Evolutionary conservation across 352 stramenopile genomes (phyloP).

Genomic region (Phytophthora melonis): DNA sequence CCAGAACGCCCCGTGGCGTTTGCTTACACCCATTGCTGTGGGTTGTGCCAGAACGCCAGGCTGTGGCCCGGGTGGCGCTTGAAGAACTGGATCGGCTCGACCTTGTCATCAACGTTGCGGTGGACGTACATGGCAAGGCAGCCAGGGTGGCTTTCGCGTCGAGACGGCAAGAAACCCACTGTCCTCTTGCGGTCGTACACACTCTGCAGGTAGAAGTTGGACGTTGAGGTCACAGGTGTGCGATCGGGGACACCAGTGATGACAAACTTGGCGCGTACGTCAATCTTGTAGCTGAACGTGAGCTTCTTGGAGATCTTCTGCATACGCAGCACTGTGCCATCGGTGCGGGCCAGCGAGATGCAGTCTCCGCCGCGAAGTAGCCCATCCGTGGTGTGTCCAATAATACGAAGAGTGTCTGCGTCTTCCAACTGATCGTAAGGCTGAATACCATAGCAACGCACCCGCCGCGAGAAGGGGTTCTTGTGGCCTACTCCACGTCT

Average conservation of each 20-base stretch:
- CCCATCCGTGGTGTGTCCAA: slow-evolving; percentile 65
- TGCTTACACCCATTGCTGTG: slow-evolving; percentile 38
- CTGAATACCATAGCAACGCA: slow-evolving; percentile 51
- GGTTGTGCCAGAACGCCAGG: slow-evolving; percentile 23
- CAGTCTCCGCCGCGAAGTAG: slow-evolving; percentile 65
- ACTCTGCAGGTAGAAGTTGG: slow-evolving; percentile 78
- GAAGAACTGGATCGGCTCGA: slow-evolving; percentile 75
- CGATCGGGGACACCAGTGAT: slow-evolving; percentile 70
- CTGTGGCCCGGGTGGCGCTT: slow-evolving; percentile 43
- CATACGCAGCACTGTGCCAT: slow-evolving; percentile 66
- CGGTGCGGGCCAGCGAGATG: slow-evolving; percentile 64
- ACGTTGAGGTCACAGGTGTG: slow-evolving; percentile 65
- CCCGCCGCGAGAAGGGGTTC: slow-evolving; percentile 65
- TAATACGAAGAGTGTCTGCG: slow-evolving; percentile 63
- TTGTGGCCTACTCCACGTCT: slow-evolving; percentile 33
- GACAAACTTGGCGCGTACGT: slow-evolving; percentile 73
- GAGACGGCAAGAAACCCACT: slow-evolving; percentile 64
- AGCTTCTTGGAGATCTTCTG: slow-evolving; percentile 75
- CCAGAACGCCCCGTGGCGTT: background rate
- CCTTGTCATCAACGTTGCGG: slow-evolving; percentile 60
- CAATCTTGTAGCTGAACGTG: slow-evolving; percentile 71
- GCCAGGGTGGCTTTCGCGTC: slow-evolving; percentile 43
- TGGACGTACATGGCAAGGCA: slow-evolving; percentile 70
- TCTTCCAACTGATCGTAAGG: slow-evolving; percentile 45
- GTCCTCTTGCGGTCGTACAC: slow-evolving; percentile 77